Evolutionary conservation across 164 flowering plant species (phyloP).

Genomic region (Annona squamosa): DNA sequence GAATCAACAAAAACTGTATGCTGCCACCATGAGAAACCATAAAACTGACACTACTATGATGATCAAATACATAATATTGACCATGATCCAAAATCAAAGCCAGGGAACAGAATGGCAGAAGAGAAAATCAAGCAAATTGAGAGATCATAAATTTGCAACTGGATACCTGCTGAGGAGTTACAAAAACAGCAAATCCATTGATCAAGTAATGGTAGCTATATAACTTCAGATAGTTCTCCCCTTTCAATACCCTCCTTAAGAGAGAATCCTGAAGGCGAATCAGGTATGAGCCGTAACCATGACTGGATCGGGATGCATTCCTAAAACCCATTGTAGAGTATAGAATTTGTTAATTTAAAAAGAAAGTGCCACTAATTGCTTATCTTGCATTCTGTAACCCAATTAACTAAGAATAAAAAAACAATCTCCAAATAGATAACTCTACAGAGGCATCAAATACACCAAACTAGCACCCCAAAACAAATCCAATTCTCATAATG

Average conservation of each 20-base stretch:
- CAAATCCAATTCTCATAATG: not conserved
- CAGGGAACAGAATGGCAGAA: too few species aligned
- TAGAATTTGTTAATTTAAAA: not conserved
- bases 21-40: too few species aligned
- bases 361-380: not conserved
- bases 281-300: constrained; percentile 33
- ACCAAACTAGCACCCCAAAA: not conserved
- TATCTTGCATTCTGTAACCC: not conserved
- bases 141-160: not conserved
- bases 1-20: too few species aligned
- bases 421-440: not conserved
- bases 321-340: constrained; percentile 20
- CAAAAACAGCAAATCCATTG: constrained; percentile 90
- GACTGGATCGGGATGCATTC: constrained; percentile 48
- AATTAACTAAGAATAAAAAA: not conserved
- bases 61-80: too few species aligned
- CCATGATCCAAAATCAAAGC: too few species aligned
- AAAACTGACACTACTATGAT: too few species aligned
- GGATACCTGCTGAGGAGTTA: constrained; percentile 78
- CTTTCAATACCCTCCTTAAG: constrained; percentile 58
- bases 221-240: constrained; percentile 82
- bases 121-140: not conserved
- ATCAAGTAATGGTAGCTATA: constrained; percentile 93
- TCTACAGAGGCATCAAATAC: not conserved
- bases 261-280: constrained; percentile 70